Evolutionary conservation across 768 basidiomycete genomes (phyloP).

Genomic region (Lepiota subincarnata): DNA sequence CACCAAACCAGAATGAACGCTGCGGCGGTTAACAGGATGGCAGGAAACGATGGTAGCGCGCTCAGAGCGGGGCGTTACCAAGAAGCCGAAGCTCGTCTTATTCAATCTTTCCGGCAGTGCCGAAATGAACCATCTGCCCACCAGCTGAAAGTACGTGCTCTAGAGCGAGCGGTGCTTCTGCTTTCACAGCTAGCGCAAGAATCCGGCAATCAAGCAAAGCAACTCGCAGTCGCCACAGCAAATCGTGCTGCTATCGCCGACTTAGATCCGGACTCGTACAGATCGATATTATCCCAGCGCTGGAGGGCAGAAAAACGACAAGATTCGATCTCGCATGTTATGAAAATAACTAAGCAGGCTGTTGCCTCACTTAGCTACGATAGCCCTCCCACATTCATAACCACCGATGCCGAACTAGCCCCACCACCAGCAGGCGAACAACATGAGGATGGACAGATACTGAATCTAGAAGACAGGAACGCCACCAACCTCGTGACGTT

Average conservation of each 20-base stretch:
- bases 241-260: not conserved
- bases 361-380: not conserved
- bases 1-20: no score
- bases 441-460: slow-evolving; percentile 2
- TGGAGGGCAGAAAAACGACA: slow-evolving; percentile 4
- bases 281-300: slow-evolving; percentile 4
- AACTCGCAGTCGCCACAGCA: not conserved
- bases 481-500: slow-evolving; percentile 11
- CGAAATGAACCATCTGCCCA: slow-evolving; percentile 2
- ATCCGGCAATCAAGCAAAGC: not conserved
- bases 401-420: not conserved
- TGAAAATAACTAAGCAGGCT: slow-evolving; percentile 1
- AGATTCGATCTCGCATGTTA: slow-evolving; percentile 4
- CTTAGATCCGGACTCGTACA: slow-evolving; percentile 3
- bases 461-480: slow-evolving; percentile 1
- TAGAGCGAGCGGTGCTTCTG: not conserved
- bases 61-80: slow-evolving; percentile 7
- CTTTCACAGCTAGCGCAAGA: slow-evolving; percentile 7
- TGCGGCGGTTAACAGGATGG: no score
- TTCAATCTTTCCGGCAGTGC: slow-evolving; percentile 1
- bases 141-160: slow-evolving; percentile 3
- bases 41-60: no score
- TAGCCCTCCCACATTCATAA: no score
- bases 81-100: slow-evolving; percentile 5
- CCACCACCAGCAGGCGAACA: not conserved